Conservation (phyloP, 495 filamentous ascomycete species). For the Aspergillus indologenus region DNA sequence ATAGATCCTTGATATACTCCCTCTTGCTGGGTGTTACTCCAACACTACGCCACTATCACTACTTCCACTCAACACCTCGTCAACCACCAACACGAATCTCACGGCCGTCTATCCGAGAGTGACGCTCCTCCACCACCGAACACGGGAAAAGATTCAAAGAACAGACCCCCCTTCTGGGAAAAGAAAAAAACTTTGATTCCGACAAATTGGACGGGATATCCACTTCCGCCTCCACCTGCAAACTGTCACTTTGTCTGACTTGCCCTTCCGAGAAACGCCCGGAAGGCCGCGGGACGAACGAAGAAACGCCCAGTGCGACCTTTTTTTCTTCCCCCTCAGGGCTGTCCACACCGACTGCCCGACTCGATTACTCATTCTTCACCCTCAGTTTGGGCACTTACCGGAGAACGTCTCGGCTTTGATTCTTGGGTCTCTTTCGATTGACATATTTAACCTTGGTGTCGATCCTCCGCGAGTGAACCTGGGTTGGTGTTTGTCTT, state of each 20-base stretch:
- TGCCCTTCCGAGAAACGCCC: slow-evolving; percentile 1
- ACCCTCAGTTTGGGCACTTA: slow-evolving; percentile 6
- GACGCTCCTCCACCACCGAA: neutral
- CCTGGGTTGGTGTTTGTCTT: neutral
- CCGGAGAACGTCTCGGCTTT: neutral
- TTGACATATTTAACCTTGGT: neutral
- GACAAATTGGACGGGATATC: neutral
- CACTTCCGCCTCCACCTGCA: neutral
- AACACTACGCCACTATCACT: neutral
- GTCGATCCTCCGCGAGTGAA: neutral
- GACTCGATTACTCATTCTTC: slow-evolving; percentile 1
- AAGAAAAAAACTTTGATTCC: neutral
- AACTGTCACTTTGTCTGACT: neutral
- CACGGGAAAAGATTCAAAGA: neutral
- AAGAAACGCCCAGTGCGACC: neutral
- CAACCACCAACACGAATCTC: neutral
- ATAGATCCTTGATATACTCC: neutral
- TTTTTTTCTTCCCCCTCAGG: neutral
- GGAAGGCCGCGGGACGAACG: slow-evolving; percentile 19
- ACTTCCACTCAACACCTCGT: neutral
- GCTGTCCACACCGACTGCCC: slow-evolving; percentile 6
- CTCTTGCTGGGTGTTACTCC: no score
- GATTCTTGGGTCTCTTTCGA: neutral
- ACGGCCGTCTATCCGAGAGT: neutral
- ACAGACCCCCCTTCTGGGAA: neutral